Evolutionary conservation across 2,329 filamentous ascomycete species (phyloP), one percentile per base, ranked within the genome.

Genomic region (Fusarium paranaense): DNA sequence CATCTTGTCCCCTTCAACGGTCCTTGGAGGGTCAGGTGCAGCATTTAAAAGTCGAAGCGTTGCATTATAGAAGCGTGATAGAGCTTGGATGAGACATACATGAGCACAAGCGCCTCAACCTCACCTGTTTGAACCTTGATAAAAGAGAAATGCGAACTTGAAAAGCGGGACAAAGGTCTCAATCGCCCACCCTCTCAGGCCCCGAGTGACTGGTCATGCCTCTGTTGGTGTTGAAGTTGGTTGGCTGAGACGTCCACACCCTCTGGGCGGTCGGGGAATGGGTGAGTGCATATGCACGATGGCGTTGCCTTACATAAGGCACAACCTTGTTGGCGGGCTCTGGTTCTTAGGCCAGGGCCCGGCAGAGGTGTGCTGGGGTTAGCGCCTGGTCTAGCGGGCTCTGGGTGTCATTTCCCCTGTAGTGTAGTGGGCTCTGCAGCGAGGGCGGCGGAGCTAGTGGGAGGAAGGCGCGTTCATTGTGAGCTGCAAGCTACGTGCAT

Each of bases 391-490:
- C 63, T 74, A 74, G 71, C 58, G 68, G 71, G 35, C 63, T 63
- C 8, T 65, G 64, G 71, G 71, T 74, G 71, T 62, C 64, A 74
- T 74, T 74, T 74, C 71, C 71, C 71, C 71, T 73, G 71, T 71
- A 73, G 62, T 27, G 59, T 58, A 54, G 63, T 42, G 67, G 62
- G 25, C 37, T 64, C 40, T 70, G 64, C 71, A 65, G 54, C 18
- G 62, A 65, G 54, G 59, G 72, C 57, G 71, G 64, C 68, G 64
- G 68, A 72, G 62, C 66, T 57, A 32, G 47, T n/a, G 27, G 18
- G 25, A 32, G 47, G 25, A 54, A 32, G 27, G 27, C 47, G 47
- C 20, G 47, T 30, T 30, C 47, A 32, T 30, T 32, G 27, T 52
- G 47, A 30, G 27, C 47, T 52, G 47, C 27, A 32, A 52, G 27